These are phyloP conservation scores for Colletotrichum sansevieriae DNA, from an alignment of 2,329 filamentous ascomycete genomes.

Conservation along the genomic window DNA sequence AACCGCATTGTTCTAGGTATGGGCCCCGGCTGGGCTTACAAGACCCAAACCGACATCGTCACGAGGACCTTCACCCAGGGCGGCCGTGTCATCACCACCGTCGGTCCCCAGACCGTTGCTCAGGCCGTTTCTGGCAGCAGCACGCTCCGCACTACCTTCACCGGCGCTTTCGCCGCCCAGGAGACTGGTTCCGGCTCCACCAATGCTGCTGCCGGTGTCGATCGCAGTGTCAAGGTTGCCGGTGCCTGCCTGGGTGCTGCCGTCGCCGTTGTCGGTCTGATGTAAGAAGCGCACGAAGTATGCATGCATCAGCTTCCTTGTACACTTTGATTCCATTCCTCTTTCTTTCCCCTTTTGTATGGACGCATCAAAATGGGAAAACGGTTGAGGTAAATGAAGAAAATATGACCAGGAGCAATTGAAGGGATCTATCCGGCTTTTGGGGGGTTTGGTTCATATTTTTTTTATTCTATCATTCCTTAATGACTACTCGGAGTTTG, in stretches of 20 bases:
- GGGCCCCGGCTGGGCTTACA: slow-evolving; percentile 44
- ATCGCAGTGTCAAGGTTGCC: slow-evolving; percentile 38
- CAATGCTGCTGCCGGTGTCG: slow-evolving; percentile 17
- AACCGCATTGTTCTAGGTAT: no score
- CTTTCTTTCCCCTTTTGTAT: slow-evolving; percentile 5
- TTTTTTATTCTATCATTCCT: slow-evolving; percentile 9
- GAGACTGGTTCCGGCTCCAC: slow-evolving; percentile 29
- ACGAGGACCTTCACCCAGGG: slow-evolving; percentile 37
- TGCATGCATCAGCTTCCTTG: not conserved
- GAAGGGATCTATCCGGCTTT: slow-evolving; percentile 7
- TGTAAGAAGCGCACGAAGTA: slow-evolving; percentile 31
- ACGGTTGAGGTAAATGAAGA: not conserved
- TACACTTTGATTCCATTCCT: slow-evolving; percentile 24
- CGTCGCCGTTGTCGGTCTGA: slow-evolving; percentile 41
- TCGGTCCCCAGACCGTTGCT: slow-evolving; percentile 25
- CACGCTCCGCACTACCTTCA: slow-evolving; percentile 43
- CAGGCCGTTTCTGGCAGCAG: slow-evolving; percentile 44
- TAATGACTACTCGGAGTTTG: slow-evolving; percentile 10
- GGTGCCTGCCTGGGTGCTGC: slow-evolving; percentile 43
- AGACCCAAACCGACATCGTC: slow-evolving; percentile 44
- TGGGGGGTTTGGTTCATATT: slow-evolving; percentile 14
- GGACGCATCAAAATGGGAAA: slow-evolving; percentile 8
- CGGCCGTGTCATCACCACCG: slow-evolving; percentile 1
- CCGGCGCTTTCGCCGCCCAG: slow-evolving; percentile 34
- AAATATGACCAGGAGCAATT: slow-evolving; percentile 22